A percentile compares a stretch with the other conserved stretches of the same genome.
Conservation (phyloP, 768 basidiomycete genomes). For the Boletus edulis region DNA sequence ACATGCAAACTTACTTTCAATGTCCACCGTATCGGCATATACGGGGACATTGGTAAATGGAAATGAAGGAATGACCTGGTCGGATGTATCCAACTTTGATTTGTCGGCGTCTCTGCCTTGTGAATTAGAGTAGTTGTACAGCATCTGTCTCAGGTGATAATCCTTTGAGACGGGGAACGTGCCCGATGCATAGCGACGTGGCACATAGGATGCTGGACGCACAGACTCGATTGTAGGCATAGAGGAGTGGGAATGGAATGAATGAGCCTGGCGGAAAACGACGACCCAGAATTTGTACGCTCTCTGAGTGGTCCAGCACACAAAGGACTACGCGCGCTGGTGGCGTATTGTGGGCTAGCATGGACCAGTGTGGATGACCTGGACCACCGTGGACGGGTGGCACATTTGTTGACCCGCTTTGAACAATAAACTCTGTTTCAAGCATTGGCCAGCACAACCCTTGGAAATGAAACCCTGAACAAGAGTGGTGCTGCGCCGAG, state of each 20-base stretch:
- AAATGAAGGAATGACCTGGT: slow-evolving; percentile 33
- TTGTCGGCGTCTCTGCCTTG: neutral
- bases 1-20: slow-evolving; percentile 36
- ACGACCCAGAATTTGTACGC: slow-evolving; percentile 14
- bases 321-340: slow-evolving; percentile 1
- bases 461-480: no score
- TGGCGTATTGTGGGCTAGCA: slow-evolving; percentile 1
- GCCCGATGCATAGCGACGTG: slow-evolving; percentile 21
- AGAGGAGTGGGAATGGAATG: neutral
- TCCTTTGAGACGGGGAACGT: slow-evolving; percentile 28
- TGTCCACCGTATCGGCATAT: slow-evolving; percentile 41
- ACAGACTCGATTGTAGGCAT: slow-evolving; percentile 9
- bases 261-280: neutral
- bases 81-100: slow-evolving; percentile 5
- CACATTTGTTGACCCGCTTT: neutral
- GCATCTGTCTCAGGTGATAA: slow-evolving; percentile 28
- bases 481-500: neutral
- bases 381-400: neutral
- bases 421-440: neutral
- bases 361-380: neutral
- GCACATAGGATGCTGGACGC: slow-evolving; percentile 12
- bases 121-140: slow-evolving; percentile 19
- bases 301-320: slow-evolving; percentile 5
- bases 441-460: neutral
- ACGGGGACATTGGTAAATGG: slow-evolving; percentile 28